A percentile compares a stretch with the other conserved stretches of the same genome.
Conservation (phyloP, 805 yeast genomes). For the Lipomyces yamanashiensis region DNA sequence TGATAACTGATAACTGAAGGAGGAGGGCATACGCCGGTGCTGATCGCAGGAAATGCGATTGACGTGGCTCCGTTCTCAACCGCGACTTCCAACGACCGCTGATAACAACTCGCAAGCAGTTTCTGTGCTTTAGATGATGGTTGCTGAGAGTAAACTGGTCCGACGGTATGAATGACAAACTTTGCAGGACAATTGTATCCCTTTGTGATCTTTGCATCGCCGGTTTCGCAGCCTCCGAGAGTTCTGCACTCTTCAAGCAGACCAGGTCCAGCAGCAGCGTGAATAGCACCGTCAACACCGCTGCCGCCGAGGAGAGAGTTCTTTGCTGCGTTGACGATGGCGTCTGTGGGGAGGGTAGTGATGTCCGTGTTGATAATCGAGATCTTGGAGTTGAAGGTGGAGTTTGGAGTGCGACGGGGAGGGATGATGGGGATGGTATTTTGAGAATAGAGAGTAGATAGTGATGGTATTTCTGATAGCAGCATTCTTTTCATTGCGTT, state of each 20-base stretch:
- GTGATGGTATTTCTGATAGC: neutral
- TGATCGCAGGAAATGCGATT: slow-evolving; percentile 34
- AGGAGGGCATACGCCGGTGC: slow-evolving; percentile 30
- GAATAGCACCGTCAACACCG: slow-evolving; percentile 37
- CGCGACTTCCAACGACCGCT: slow-evolving; percentile 19
- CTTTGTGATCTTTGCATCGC: slow-evolving; percentile 34
- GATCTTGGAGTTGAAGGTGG: slow-evolving; percentile 17
- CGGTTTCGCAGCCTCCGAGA: slow-evolving; percentile 31
- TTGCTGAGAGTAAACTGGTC: slow-evolving; percentile 24
- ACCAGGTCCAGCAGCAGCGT: slow-evolving; percentile 29
- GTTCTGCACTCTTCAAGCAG: slow-evolving; percentile 19
- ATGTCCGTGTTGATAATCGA: slow-evolving; percentile 26
- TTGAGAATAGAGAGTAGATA: neutral
- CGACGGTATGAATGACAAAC: slow-evolving; percentile 30
- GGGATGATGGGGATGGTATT: neutral
- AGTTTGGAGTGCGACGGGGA: neutral
- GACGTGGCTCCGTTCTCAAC: slow-evolving; percentile 18
- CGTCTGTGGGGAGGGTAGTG: slow-evolving; percentile 25
- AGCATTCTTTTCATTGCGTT: neutral
- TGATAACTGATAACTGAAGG: no score
- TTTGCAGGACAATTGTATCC: slow-evolving; percentile 22
- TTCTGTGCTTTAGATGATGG: neutral
- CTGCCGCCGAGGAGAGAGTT: slow-evolving; percentile 24
- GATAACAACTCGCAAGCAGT: slow-evolving; percentile 23
- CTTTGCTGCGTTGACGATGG: slow-evolving; percentile 37